Percentiles rank a stretch among this genome's conserved stretches.
phyloP scores from a whole-genome alignment of 306 rosid genomes.

The Lathyrus tuberosus region DNA sequence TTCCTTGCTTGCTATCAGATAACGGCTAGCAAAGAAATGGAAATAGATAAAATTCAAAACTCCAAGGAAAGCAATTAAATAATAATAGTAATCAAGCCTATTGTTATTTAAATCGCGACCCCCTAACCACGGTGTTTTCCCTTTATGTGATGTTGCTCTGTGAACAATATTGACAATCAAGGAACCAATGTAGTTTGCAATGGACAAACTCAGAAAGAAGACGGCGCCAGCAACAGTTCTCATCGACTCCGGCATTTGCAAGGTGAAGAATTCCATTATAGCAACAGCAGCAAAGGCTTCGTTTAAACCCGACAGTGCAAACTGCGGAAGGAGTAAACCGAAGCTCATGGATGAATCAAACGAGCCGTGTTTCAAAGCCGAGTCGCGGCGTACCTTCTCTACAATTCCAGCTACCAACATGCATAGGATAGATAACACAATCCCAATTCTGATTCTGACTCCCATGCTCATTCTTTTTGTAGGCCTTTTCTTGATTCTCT shows the following conservation, averaged over 20 bases:
- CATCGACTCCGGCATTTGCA: slow-evolving; percentile 72
- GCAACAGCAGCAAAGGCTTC: slow-evolving; percentile 76
- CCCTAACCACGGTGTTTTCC: slow-evolving; percentile 62
- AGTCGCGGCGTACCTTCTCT: slow-evolving; percentile 58
- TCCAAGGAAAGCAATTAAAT: slow-evolving; percentile 54
- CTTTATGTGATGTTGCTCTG: slow-evolving; percentile 38
- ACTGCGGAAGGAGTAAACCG: slow-evolving; percentile 60
- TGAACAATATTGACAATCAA: slow-evolving; percentile 54
- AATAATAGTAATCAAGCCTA: slow-evolving; percentile 65
- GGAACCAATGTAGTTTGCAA: slow-evolving; percentile 62
- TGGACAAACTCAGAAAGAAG: slow-evolving; percentile 69
- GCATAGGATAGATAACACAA: slow-evolving; percentile 60
- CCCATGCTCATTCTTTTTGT: slow-evolving; percentile 48
- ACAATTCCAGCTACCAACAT: slow-evolving; percentile 68
- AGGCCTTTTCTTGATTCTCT: slow-evolving; percentile 28
- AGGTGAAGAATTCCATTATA: slow-evolving; percentile 73
- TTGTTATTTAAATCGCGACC: slow-evolving; percentile 63
- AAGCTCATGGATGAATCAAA: slow-evolving; percentile 59
- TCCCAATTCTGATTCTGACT: slow-evolving; percentile 65
- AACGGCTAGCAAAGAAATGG: slow-evolving; percentile 53
- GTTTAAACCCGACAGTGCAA: slow-evolving; percentile 56
- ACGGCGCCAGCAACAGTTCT: slow-evolving; percentile 78
- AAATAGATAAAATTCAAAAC: slow-evolving; percentile 64
- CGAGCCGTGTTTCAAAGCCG: slow-evolving; percentile 42
- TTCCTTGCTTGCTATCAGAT: slow-evolving; percentile 5